Conservation (phyloP, 805 yeast genomes). For the Zygoascus ofunaensis region DNA sequence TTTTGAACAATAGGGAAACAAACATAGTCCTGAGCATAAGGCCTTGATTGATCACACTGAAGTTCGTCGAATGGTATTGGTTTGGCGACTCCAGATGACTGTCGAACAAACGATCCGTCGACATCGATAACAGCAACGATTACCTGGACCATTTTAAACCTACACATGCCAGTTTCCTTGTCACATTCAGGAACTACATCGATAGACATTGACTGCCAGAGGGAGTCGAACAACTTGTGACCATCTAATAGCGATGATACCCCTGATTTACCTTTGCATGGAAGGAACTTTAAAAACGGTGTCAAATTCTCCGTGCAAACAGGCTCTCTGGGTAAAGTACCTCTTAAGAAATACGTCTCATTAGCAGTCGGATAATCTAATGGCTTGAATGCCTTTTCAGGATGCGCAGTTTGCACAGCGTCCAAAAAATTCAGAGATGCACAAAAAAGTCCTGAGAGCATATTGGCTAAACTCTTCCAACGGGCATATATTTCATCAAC, state of each 20-base stretch:
- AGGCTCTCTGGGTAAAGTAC: conserved; percentile 90
- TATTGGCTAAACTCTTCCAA: conserved; percentile 68
- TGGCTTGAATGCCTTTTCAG: conserved; percentile 36
- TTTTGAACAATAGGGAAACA: conserved; percentile 71
- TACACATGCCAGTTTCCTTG: conserved; percentile 14
- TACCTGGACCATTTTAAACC: conserved; percentile 43
- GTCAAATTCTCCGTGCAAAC: conserved; percentile 95
- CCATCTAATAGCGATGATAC: conserved; percentile 80
- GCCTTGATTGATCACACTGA: conserved; percentile 61
- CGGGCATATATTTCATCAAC: conserved; percentile 45
- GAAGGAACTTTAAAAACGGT: conserved; percentile 80
- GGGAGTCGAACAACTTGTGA: conserved; percentile 73
- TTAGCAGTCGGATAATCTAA: conserved; percentile 9
- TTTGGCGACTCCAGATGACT: conserved; percentile 62
- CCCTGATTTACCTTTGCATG: conserved; percentile 89
- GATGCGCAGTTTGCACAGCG: conserved; percentile 63
- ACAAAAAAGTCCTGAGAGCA: conserved; percentile 85
- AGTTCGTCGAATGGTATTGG: conserved; percentile 66
- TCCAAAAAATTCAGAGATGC: conserved; percentile 89
- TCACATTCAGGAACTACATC: conserved; percentile 58
- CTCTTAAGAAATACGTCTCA: conserved; percentile 48
- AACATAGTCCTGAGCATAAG: conserved; percentile 44
- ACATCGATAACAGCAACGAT: conserved; percentile 68
- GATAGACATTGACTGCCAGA: conserved; percentile 90
- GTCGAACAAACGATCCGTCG: conserved; percentile 54